Conservation (phyloP, 2,329 filamentous ascomycete species). For the Ascochyta clinopodiicola region DNA sequence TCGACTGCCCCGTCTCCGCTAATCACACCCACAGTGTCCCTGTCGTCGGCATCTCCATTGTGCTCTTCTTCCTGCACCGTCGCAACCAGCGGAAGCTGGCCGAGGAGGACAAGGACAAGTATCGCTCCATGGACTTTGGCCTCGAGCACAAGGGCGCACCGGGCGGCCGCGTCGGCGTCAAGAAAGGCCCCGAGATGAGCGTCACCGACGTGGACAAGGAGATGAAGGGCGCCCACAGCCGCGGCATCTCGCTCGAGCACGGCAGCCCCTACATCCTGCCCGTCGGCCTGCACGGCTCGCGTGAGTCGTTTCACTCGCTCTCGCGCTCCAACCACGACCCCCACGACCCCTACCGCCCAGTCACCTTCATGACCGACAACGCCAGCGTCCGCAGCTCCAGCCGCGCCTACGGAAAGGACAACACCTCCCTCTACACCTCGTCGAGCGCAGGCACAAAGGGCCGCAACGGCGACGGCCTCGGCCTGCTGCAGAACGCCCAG, state of each 20-base stretch:
- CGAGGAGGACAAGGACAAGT: slow-evolving; percentile 85
- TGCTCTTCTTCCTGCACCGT: slow-evolving; percentile 79
- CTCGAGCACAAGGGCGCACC: slow-evolving; percentile 60
- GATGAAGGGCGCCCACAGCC: slow-evolving; percentile 43
- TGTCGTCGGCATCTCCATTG: slow-evolving; percentile 67
- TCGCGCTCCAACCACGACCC: slow-evolving; percentile 75
- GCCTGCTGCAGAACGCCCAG: slow-evolving; percentile 63
- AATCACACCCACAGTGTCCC: slow-evolving; percentile 69
- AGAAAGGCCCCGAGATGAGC: slow-evolving; percentile 59
- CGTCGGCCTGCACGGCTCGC: slow-evolving; percentile 76
- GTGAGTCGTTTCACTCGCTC: slow-evolving; percentile 85
- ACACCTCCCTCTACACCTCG: slow-evolving; percentile 59
- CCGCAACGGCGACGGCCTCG: slow-evolving; percentile 58
- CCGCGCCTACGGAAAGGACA: slow-evolving; percentile 44
- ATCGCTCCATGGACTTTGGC: slow-evolving; percentile 92
- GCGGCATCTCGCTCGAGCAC: slow-evolving; percentile 67
- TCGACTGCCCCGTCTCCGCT: slow-evolving; percentile 22
- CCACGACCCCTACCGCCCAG: slow-evolving; percentile 83
- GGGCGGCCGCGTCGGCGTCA: slow-evolving; percentile 38
- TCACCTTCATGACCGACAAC: slow-evolving; percentile 61
- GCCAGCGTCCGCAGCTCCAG: slow-evolving; percentile 43
- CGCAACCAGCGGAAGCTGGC: slow-evolving; percentile 74
- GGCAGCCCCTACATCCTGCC: slow-evolving; percentile 94
- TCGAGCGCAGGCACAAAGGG: slow-evolving; percentile 57
- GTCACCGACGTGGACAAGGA: slow-evolving; percentile 61